Percentiles rank a stretch among this genome's conserved stretches.
These are phyloP conservation scores for Microcos paniculata DNA, from an alignment of 345 rosid genomes.

Conservation along the genomic window DNA sequence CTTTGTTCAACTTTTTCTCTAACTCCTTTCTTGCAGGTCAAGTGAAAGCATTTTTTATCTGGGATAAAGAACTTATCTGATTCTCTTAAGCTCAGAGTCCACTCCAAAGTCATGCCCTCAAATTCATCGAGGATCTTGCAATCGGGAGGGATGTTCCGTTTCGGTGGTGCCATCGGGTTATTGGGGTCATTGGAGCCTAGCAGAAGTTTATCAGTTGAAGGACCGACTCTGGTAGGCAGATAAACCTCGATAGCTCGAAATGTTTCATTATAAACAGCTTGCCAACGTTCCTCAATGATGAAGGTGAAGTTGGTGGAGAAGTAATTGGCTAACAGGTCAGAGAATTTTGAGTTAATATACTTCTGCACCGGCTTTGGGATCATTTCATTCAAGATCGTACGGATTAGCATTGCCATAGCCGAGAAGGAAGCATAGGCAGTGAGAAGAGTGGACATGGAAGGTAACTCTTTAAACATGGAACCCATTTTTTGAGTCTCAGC, in stretches of 20 bases:
- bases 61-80: not conserved
- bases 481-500: slow-evolving; percentile 13
- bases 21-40: slow-evolving; percentile 23
- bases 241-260: slow-evolving; percentile 34
- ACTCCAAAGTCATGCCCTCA: slow-evolving; percentile 17
- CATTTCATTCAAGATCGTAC: slow-evolving; percentile 34
- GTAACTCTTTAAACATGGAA: slow-evolving; percentile 18
- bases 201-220: slow-evolving; percentile 18
- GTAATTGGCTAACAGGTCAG: not conserved
- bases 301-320: slow-evolving; percentile 30
- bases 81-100: slow-evolving; percentile 27
- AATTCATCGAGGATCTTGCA: slow-evolving; percentile 25
- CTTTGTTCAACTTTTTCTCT: slow-evolving; percentile 10
- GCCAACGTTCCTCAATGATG: slow-evolving; percentile 39
- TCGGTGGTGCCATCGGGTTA: slow-evolving; percentile 23
- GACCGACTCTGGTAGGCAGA: slow-evolving; percentile 28
- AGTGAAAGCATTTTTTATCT: slow-evolving; percentile 15
- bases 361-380: slow-evolving; percentile 26
- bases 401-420: slow-evolving; percentile 27
- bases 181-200: slow-evolving; percentile 33
- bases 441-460: slow-evolving; percentile 30
- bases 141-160: slow-evolving; percentile 22
- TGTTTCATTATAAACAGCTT: slow-evolving; percentile 34
- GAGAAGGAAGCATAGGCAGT: slow-evolving; percentile 31
- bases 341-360: slow-evolving; percentile 15